Conservation (phyloP, 202 grass and related monocot genomes). For the Alloteropsis angusta region DNA sequence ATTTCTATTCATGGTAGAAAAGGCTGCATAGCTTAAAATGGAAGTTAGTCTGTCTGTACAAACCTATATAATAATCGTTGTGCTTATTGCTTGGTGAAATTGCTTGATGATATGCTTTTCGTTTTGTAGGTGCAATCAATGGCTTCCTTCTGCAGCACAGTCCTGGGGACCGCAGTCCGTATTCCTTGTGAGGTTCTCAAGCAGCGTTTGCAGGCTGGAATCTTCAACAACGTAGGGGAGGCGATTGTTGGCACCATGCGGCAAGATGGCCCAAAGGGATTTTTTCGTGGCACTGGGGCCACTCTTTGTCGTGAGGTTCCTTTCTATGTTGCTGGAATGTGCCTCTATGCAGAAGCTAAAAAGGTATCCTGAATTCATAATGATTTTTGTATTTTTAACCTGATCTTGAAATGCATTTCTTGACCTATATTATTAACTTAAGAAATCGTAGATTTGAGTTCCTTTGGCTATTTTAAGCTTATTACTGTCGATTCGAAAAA, state of each 20-base stretch:
- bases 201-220: slow-evolving; percentile 85
- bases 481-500: neutral
- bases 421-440: neutral
- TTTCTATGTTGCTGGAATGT: slow-evolving; percentile 94
- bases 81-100: neutral
- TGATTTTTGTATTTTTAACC: neutral
- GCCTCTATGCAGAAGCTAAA: slow-evolving; percentile 90
- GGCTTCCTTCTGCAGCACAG: slow-evolving; percentile 94
- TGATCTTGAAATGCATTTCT: neutral
- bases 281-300: slow-evolving; percentile 94
- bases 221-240: slow-evolving; percentile 88
- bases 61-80: neutral
- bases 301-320: slow-evolving; percentile 96
- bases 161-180: slow-evolving; percentile 79
- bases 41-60: neutral
- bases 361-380: slow-evolving; percentile 43
- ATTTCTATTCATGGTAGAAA: neutral
- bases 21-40: neutral
- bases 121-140: slow-evolving; percentile 68
- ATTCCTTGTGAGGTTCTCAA: slow-evolving; percentile 94
- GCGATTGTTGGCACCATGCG: slow-evolving; percentile 79
- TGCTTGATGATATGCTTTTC: neutral
- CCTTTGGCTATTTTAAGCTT: neutral
- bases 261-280: slow-evolving; percentile 71
- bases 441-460: no score